Evolutionary conservation across 148 eudicot genomes (phyloP), one percentile per base, ranked within the genome.

Genomic region (Gaultheria prostrata): DNA sequence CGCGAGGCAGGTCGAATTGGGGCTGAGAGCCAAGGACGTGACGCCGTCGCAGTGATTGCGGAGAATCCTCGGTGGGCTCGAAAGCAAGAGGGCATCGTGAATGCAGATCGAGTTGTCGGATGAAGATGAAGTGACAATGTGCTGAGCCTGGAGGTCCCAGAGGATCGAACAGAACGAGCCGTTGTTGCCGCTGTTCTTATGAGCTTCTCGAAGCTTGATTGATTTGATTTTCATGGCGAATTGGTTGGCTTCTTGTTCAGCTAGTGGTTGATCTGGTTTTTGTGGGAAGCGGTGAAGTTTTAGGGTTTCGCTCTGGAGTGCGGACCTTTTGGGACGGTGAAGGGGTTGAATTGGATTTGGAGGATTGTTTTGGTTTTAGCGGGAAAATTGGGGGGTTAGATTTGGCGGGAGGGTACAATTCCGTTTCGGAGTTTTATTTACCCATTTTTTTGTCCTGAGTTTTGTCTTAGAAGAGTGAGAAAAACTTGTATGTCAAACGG

Each of bases 1-100:
- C 76, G 98, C 99, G 24, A 97, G 97, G 83, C 97, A 97, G 2
- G 98, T 97, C 8, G 98, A 97, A 80, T 97, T 97, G 76, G 98
- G 95, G 87, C 94, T 92, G 26, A 97, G 86, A 80, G 95, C 94
- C 86, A 97, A 84, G 8, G 94, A 90, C 15, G 98, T 91, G 46
- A 97, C 98, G 0, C 97, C 99, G 80, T 97, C 98, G 4, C 92
- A 86, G 80, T 97, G 99, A 51, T 93, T 82, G 0, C 91, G 90
- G 24, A 97, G 89, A 20, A 39, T 67, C 80, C 85, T 91, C 0
- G 93, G 86, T 2, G 93, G 81, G 17, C 82, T 82, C 0, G 97
- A 87, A 1, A 87, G 91, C 43, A 91, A 79, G 11, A 88, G 84
- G 12, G 95, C 70, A 53, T 96, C 94, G 87, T 91, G 95, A 51